Conservation (phyloP, 192 early-diverging fungal species). For the Coemansia sp. region DNA sequence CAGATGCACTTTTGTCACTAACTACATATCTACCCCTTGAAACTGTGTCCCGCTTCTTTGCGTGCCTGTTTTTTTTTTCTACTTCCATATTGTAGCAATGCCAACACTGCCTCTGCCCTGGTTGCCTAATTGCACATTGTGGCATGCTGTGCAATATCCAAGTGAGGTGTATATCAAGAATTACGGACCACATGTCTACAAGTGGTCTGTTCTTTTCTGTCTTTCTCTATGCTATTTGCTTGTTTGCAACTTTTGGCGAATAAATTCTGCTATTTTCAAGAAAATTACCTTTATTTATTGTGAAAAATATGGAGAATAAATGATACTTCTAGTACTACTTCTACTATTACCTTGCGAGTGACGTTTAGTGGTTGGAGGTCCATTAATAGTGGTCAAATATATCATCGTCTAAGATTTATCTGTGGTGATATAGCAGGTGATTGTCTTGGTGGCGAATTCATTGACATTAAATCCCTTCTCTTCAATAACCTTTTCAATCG, state of each 20-base stretch:
- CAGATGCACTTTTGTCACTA: slow-evolving; percentile 26
- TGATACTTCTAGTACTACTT: neutral
- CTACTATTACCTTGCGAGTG: too few species aligned
- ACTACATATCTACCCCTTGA: slow-evolving; percentile 14
- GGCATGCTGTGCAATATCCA: neutral
- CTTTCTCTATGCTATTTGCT: neutral
- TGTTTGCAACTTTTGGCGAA: neutral
- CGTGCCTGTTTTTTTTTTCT: neutral
- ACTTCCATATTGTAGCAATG: slow-evolving; percentile 64
- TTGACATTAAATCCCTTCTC: neutral
- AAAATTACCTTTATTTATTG: neutral
- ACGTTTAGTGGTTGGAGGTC: too few species aligned
- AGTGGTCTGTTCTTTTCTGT: neutral
- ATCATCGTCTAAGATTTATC: neutral
- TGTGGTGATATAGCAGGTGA: neutral
- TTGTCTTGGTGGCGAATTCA: neutral
- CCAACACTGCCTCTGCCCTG: slow-evolving; percentile 80
- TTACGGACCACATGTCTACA: neutral
- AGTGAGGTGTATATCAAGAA: neutral
- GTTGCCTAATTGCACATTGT: slow-evolving; percentile 69
- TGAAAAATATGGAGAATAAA: neutral
- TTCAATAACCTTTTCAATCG: neutral
- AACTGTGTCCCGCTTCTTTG: neutral
- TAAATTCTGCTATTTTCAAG: neutral
- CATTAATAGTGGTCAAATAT: neutral